These are phyloP conservation scores for Verticillium alfalfae DNA, from an alignment of 2,329 filamentous ascomycete genomes.

Conservation along the genomic window DNA sequence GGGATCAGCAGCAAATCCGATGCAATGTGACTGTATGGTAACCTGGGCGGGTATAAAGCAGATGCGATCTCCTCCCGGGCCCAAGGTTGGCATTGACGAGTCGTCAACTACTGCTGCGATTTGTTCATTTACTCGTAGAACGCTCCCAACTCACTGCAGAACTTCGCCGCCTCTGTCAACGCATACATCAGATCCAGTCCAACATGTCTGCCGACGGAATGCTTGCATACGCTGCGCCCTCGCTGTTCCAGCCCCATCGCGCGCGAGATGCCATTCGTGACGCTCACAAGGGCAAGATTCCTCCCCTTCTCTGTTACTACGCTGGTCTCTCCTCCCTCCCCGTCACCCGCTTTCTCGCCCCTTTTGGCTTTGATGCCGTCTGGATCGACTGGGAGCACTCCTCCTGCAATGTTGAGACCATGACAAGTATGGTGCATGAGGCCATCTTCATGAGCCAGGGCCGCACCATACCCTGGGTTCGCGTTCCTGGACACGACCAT, in stretches of 20 bases:
- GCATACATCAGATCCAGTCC: not conserved
- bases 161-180: not conserved
- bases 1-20: not conserved
- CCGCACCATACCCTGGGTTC: constrained; percentile 36
- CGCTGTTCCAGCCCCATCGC: constrained; percentile 39
- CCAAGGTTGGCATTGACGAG: too few relatives aligned
- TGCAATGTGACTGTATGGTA: not conserved
- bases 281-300: constrained; percentile 38
- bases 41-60: not conserved
- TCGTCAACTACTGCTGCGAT: too few relatives aligned
- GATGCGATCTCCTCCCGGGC: not conserved
- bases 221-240: constrained; percentile 34
- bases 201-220: constrained; percentile 18
- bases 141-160: not conserved
- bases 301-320: constrained; percentile 36
- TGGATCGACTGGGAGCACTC: constrained; percentile 45
- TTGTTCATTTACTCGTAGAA: too few relatives aligned
- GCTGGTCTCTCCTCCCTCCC: constrained; percentile 31
- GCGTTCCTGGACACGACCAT: constrained; percentile 40
- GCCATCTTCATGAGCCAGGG: constrained; percentile 39
- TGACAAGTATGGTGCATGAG: constrained; percentile 42
- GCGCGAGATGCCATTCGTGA: constrained; percentile 38
- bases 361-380: constrained; percentile 34
- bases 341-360: constrained; percentile 32
- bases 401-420: constrained; percentile 40